These are phyloP conservation scores for Monilinia fructicola DNA, from an alignment of 2,329 filamentous ascomycete genomes.

Conservation along the genomic window DNA sequence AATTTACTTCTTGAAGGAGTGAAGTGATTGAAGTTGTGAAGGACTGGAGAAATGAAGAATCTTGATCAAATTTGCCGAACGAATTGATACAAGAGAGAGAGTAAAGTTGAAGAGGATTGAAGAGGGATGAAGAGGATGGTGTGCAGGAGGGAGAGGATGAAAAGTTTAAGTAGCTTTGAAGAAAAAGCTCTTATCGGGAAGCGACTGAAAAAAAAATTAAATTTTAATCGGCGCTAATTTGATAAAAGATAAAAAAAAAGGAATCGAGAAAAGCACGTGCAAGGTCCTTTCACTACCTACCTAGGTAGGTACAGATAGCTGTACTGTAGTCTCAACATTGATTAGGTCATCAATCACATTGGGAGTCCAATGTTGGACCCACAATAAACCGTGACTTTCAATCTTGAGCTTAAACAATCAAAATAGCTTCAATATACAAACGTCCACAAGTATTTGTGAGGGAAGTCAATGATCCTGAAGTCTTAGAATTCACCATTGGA, in stretches of 20 bases:
- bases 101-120: slow-evolving; percentile 19
- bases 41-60: not conserved
- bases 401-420: slow-evolving; percentile 15
- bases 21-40: not conserved
- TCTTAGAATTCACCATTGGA: not conserved
- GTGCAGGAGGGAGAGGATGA: slow-evolving; percentile 27
- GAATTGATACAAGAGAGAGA: slow-evolving; percentile 2
- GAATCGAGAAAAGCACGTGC: not conserved
- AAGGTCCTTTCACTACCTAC: no score
- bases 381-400: slow-evolving; percentile 25
- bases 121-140: slow-evolving; percentile 24
- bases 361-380: not conserved
- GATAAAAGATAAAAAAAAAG: slow-evolving; percentile 17
- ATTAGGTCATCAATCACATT: no score
- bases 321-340: no score
- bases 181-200: slow-evolving; percentile 36
- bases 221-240: slow-evolving; percentile 2
- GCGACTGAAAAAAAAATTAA: no score
- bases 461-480: not conserved
- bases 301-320: no score
- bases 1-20: slow-evolving; percentile 15
- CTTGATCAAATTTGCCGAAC: not conserved
- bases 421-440: not conserved
- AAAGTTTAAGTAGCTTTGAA: slow-evolving; percentile 23
- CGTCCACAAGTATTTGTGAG: not conserved